Conservation (phyloP, 179 eudicot species). For the Spergularia azorica region DNA sequence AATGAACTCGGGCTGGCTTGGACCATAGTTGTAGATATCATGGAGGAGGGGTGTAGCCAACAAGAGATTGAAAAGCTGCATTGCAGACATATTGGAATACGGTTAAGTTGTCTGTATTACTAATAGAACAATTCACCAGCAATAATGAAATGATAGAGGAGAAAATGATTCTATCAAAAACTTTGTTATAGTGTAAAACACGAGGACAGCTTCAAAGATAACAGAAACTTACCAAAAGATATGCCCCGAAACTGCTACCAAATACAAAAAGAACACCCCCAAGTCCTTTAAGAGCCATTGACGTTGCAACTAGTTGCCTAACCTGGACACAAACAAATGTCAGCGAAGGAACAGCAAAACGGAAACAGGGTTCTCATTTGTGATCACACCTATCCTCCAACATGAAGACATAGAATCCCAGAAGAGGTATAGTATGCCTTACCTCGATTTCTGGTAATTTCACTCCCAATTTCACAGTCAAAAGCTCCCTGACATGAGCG, state of each 20-base stretch:
- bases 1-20: conserved; percentile 44
- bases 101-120: neutral
- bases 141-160: neutral
- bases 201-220: neutral
- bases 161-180: neutral
- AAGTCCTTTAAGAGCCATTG: conserved; percentile 54
- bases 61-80: conserved; percentile 60
- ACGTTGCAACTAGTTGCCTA: conserved; percentile 52
- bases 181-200: neutral
- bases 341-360: neutral
- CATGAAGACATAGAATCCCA: no score
- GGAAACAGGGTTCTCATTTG: neutral
- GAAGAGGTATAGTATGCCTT: conserved; percentile 3
- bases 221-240: conserved; percentile 51
- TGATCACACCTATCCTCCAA: neutral
- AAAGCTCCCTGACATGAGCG: conserved; percentile 34
- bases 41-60: conserved; percentile 52
- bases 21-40: conserved; percentile 66
- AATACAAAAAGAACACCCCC: conserved; percentile 68
- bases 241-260: conserved; percentile 72
- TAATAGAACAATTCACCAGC: neutral
- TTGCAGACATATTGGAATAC: conserved; percentile 1
- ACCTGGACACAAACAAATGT: conserved; percentile 36
- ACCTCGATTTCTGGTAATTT: conserved; percentile 50
- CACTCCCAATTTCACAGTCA: conserved; percentile 32